Base-by-base conservation (phyloP, 2,329 filamentous ascomycete genomes). In the Torrubiellomyces zombiae region DNA sequence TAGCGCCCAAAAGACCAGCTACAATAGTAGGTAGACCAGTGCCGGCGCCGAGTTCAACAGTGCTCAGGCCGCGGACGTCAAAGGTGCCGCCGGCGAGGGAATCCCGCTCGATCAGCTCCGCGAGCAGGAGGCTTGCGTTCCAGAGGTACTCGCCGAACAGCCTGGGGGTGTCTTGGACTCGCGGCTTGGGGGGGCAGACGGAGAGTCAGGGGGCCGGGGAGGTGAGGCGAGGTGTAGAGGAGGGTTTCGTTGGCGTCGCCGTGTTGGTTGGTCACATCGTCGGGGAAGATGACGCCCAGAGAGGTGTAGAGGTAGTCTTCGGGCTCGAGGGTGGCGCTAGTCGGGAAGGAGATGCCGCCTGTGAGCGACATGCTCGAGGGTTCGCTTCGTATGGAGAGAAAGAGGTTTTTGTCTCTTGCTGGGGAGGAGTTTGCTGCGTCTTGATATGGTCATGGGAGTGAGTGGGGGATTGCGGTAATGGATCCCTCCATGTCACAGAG, bases 131-230 rank as follows among this genome's bases (percentile, higher is more conserved):
- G 11, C 56, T 60, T 6, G 74, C 59, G 47, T 82, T 82, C 75
- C 75, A 82, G 14, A 81, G 49, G 44, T 74, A 79, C 42, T 82
- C 75, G 32, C 70, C 69, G 42, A 79, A 81, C 21, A 80, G 58
- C 12, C 49, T 45, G 24, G 72, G 51, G 37, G 70, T 63, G 16
- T 58, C 48, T 27, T 72, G 66, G 16, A 46, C 53, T 16, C 51
- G 43, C 9, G 51, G 69, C 37, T 66, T 54, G 13, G 56, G 47
- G 11, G n/a, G n/a, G n/a, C n/a, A 66, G 52, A 7, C 49, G 48
- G 37, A 67, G 50, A 21, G 43, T 34, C 21, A 67, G 39, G 8
- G 55, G 52, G 26, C 40, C 44, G 10, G 55, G 59, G 10, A 67
- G 53, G 30, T 55, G 52, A 18, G 55, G 63, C 30, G 60, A 70